Conservation (phyloP, 495 filamentous ascomycete species). For the Hypoxylon fragiforme region DNA sequence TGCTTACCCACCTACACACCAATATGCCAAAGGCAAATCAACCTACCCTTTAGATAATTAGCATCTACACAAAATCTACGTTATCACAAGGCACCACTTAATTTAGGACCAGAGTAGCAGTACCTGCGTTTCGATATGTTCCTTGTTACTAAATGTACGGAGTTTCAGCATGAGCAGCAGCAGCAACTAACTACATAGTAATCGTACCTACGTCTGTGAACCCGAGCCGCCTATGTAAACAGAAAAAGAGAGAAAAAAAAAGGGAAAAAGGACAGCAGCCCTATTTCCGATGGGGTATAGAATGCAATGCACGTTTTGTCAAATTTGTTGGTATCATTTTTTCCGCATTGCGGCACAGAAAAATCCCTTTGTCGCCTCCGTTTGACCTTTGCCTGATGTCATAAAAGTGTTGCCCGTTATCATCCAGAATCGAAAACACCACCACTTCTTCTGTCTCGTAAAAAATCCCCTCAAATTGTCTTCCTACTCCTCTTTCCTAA, state of each 20-base stretch:
- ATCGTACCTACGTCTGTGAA: constrained; percentile 12
- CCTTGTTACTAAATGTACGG: constrained; percentile 23
- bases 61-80: too few species aligned
- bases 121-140: constrained; percentile 12
- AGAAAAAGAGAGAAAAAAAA: too few species aligned
- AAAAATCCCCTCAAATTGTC: constrained; percentile 4
- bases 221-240: constrained; percentile 5
- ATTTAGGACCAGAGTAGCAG: too few species aligned
- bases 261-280: too few species aligned
- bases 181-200: too few species aligned
- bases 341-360: constrained; percentile 5
- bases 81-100: too few species aligned
- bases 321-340: constrained; percentile 34
- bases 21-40: too few species aligned
- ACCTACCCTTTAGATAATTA: too few species aligned
- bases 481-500: too few species aligned
- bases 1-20: too few species aligned
- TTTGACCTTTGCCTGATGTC: constrained; percentile 28
- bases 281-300: constrained; percentile 30
- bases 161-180: constrained; percentile 3
- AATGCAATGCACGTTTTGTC: constrained; percentile 12
- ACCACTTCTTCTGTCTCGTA: neutral
- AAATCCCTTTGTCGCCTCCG: constrained; percentile 8
- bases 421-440: constrained; percentile 25
- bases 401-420: constrained; percentile 27